Conservation (phyloP, 306 rosid species). For the Prinsepia uniflora region DNA sequence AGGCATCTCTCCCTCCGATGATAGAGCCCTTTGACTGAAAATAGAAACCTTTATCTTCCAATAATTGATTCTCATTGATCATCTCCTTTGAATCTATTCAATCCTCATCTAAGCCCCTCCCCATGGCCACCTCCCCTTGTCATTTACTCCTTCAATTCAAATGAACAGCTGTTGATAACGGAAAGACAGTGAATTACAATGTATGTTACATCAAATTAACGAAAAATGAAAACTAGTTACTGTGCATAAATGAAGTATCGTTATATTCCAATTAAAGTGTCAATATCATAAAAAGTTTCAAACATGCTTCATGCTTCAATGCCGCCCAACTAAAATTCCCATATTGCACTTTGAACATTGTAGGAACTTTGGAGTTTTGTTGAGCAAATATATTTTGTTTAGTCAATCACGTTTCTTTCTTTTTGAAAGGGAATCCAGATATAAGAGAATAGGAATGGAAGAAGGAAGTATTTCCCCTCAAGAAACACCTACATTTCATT, state of each 20-base stretch:
- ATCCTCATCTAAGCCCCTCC: neutral
- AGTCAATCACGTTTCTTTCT: slow-evolving; percentile 55
- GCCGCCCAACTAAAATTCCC: neutral
- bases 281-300: neutral
- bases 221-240: neutral
- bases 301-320: neutral
- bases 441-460: neutral
- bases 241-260: neutral
- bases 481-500: slow-evolving; percentile 18
- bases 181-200: no score
- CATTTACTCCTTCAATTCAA: neutral
- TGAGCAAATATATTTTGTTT: slow-evolving; percentile 27
- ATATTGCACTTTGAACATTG: slow-evolving; percentile 8
- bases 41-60: slow-evolving; percentile 11
- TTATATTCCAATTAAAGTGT: neutral
- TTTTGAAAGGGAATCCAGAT: neutral
- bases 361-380: neutral
- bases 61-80: slow-evolving; percentile 9
- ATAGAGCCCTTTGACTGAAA: slow-evolving; percentile 1
- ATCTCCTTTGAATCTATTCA: neutral
- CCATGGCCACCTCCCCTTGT: neutral
- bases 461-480: slow-evolving; percentile 19
- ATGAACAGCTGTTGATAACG: no score
- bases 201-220: neutral
- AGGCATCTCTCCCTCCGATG: neutral